Conservation (phyloP, 1,284 basidiomycete species). For the Cryptococcus jaspeensis region DNA sequence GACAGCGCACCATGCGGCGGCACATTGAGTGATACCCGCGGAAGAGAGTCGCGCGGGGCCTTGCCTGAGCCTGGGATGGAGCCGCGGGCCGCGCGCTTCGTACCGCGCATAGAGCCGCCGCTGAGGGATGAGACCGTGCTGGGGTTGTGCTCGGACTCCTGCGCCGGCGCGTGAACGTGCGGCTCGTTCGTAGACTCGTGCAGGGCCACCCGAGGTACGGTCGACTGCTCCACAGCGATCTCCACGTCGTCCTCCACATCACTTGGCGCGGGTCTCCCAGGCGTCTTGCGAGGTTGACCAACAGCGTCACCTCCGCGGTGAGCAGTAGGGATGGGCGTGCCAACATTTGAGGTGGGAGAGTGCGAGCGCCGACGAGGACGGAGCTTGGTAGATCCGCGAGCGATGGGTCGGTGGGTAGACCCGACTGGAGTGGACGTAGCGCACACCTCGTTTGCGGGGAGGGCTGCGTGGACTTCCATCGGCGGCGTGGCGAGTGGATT, state of each 20-base stretch:
- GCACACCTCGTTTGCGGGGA: background rate
- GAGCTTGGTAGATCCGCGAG: background rate
- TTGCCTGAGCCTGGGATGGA: background rate
- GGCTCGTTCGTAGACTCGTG: background rate
- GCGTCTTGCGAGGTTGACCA: slow-evolving; percentile 44
- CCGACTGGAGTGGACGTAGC: background rate
- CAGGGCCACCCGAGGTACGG: background rate
- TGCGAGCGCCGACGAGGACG: background rate
- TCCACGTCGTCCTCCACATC: background rate
- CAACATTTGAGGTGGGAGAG: background rate
- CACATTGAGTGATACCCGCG: slow-evolving; percentile 3
- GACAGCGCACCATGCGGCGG: background rate
- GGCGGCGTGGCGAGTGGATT: slow-evolving; percentile 48
- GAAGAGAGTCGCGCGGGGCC: slow-evolving; percentile 2
- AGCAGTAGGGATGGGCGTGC: background rate
- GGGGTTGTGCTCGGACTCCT: background rate
- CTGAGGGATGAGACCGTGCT: background rate
- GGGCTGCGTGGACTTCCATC: slow-evolving; percentile 11
- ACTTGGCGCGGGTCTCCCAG: background rate
- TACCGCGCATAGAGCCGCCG: slow-evolving; percentile 17
- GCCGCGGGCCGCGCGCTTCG: slow-evolving; percentile 17
- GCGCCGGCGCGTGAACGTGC: background rate
- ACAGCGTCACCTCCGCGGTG: slow-evolving; percentile 32
- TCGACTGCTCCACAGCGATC: background rate
- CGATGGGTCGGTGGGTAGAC: background rate